Evolutionary conservation across 352 stramenopile genomes (phyloP), one percentile per base, ranked within the genome.

Genomic region (Globisporangium ultimum): DNA sequence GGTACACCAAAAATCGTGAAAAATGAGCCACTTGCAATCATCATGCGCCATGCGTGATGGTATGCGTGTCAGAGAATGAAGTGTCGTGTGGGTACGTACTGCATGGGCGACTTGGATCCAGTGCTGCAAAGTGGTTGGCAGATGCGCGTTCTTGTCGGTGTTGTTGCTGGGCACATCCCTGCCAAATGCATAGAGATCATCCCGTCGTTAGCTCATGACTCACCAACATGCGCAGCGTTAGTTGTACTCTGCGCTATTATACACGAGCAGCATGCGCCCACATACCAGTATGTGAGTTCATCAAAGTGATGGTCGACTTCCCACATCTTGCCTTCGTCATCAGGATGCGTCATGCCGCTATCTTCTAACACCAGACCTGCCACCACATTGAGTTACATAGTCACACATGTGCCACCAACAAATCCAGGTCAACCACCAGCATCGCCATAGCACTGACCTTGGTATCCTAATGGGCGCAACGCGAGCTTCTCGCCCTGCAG

Each of bases 241-340:
- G 28, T 36, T 10, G 28, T 10, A 5, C 28, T 36, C 8, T 36
- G 28, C 28, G 8, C 28, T 36, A 10, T 36, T 36, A 36, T 36
- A 36, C 28, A 10, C 28, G 8, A 6, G 28, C 24, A 36, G 8
- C 7, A 36, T 10, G n/a, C 38, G 40, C 36, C 57, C 68, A 38
- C 70, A 5, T 36, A 91, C 82, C 82, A 91, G 58, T 72, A 80
- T 34, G 69, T 83, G 45, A 91, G 42, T 41, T 81, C 66, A n/a
- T 88, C 68, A 46, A 93, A 93, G 52, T 93, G 80, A 48, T 79
- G 67, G 22, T 90, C 84, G 12, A 93, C 72, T 60, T 93, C 84
- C 81, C 81, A 93, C 34, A 90, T 71, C 22, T 74, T 70, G 41
- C 79, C 79, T 70, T 89, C 79, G 53, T 89, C 81, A 21, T 79